Percentiles rank a stretch among this genome's conserved stretches.
Evolutionary conservation across 768 basidiomycete genomes (phyloP).

Genomic region (Rhodotorula toruloides): DNA sequence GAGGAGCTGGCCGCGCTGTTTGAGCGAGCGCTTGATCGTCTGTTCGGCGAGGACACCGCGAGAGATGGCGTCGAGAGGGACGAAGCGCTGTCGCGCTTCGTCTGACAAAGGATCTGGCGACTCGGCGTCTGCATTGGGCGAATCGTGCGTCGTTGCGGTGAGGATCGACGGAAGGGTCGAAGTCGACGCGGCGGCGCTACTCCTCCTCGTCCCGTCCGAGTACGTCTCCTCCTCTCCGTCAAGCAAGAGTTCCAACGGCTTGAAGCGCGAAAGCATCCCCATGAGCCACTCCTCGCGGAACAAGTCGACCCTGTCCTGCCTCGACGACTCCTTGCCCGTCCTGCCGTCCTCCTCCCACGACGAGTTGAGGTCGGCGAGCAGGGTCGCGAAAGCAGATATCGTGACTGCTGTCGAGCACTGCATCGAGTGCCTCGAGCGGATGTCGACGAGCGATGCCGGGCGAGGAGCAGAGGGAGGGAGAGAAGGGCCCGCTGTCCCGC

Average conservation of each 20-base stretch:
- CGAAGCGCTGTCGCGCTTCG: background rate
- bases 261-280: background rate
- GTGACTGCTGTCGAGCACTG: constrained; percentile 4
- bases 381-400: constrained; percentile 11
- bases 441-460: constrained; percentile 2
- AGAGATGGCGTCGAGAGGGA: constrained; percentile 8
- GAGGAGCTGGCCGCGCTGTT: background rate
- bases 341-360: background rate
- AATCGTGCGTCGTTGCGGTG: background rate
- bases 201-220: constrained; percentile 4
- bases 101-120: background rate
- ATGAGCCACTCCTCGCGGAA: constrained; percentile 20
- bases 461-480: background rate
- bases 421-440: constrained; percentile 3
- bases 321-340: background rate
- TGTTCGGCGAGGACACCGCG: constrained; percentile 27
- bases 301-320: constrained; percentile 15
- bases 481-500: background rate
- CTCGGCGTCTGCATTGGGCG: background rate
- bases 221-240: background rate
- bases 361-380: constrained; percentile 23
- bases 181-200: background rate
- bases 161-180: background rate
- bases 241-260: background rate
- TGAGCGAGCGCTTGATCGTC: constrained; percentile 20